Base-by-base conservation (phyloP, 345 rosid genomes). In the Populus nigra region DNA sequence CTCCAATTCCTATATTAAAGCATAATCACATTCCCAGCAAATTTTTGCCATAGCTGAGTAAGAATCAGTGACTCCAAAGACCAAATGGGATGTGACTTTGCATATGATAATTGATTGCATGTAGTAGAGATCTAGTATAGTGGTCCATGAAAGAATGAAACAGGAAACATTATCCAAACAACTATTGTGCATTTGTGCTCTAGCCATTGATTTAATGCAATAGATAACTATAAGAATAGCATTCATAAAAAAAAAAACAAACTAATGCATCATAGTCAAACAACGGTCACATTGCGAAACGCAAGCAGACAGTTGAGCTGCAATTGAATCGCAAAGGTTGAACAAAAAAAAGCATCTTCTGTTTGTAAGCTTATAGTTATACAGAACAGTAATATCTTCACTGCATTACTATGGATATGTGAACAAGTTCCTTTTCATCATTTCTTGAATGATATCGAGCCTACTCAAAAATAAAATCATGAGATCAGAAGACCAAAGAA, bases 391-490 rank as follows among this genome's bases (percentile, higher is more conserved):
- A 57, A 77, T 11, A 20, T 49, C 25, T 59, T 59, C 75, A 79
- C 70, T 31, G 18, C 36, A 74, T 33, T 25, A 66, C 41, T 25
- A 68, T 38, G 29, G 45, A 39, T 65, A 45, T 33, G 41, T 23
- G 62, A 36, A 55, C 78, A 53, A 73, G 47, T 65, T 71, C 71
- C 55, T 29, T 77, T 71, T 55, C 27, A 78, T 55, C 71, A 75
- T 62, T 76, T 72, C 76, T 50, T 43, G 10, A 82, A 80, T 36
- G 25, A 55, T 50, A 41, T 66, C 49, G 55, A 16, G 71, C 17
- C 68, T 20, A 38, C 18, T 69, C 15, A 35, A 36, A 10, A 73
- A 9, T 29, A 47, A 77, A 77, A 81, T 18, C n/a, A 71, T 20
- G 72, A 57, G 76, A 74, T 69, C 55, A 75, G 23, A 68, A 50